Percentiles rank a stretch among this genome's conserved stretches.
Evolutionary conservation across 495 filamentous ascomycete species (phyloP).

Genomic region (Hyphodiscus hymeniophilus): DNA sequence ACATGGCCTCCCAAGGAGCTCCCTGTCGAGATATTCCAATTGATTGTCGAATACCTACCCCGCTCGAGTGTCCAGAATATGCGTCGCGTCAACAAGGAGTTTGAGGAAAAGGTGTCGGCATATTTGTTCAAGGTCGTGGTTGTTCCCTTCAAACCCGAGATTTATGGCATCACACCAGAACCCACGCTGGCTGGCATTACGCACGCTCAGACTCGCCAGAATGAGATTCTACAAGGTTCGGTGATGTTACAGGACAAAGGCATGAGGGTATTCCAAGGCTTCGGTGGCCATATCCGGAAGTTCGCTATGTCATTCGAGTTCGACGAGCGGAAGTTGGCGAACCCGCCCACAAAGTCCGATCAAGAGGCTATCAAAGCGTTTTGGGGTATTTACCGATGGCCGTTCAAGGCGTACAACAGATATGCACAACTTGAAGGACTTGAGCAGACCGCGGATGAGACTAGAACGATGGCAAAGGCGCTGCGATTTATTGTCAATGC

Average conservation of each 20-base stretch:
- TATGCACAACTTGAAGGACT: conserved; percentile 38
- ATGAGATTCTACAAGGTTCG: conserved; percentile 1
- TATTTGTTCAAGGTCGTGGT: conserved; percentile 41
- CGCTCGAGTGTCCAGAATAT: conserved; percentile 39
- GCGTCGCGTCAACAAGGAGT: conserved; percentile 46
- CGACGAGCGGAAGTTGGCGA: conserved; percentile 29
- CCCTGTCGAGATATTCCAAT: conserved; percentile 43
- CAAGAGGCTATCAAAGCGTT: conserved; percentile 33
- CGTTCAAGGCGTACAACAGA: conserved; percentile 37
- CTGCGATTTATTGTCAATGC: conserved; percentile 34
- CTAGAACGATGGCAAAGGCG: conserved; percentile 37
- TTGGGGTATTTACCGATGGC: conserved; percentile 48
- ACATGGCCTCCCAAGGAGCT: conserved; percentile 32
- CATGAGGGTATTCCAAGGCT: conserved; percentile 39
- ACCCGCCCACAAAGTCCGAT: conserved; percentile 31
- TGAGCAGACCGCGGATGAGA: conserved; percentile 45
- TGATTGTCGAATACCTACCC: conserved; percentile 35
- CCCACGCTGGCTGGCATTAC: background rate
- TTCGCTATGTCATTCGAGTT: conserved; percentile 49
- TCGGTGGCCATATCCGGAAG: conserved; percentile 38
- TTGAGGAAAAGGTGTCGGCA: conserved; percentile 38
- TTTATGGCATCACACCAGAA: conserved; percentile 33
- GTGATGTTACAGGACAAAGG: conserved; percentile 28
- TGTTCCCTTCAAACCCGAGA: conserved; percentile 44
- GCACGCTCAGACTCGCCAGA: background rate